Base-by-base conservation (phyloP, 257 asterid genomes). In the Plantago elongata region DNA sequence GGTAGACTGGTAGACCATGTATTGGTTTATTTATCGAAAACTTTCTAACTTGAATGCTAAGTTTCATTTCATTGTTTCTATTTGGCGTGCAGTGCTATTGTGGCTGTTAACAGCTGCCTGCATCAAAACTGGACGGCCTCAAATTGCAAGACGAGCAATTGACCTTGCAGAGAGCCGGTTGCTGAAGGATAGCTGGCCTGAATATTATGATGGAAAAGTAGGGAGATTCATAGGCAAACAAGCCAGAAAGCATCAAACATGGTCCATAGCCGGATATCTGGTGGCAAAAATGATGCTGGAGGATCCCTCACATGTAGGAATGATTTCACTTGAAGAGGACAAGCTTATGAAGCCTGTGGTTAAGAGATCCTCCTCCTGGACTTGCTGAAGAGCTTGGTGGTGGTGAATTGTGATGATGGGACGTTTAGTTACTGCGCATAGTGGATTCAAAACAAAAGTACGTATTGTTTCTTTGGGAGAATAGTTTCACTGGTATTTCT, bases 41-140 rank as follows among this genome's bases (percentile, higher is more conserved):
- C 22, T 4, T 11, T 4, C 2, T 9, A 52, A 18, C 14, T 13
- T 54, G 29, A 47, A 16, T 14, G n/a, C 52, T 4, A 34, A 42
- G 44, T 56, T 9, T 47, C 12, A 27, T 38, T 22, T 8, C 55
- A 30, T 43, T 45, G 37, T 67, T 66, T 68, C 67, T 67, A 42
- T 78, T 40, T 60, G 12, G 54, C 48, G 64, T 14, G 57, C 85
- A 87, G 95, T 87, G 67, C 90, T 87, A 30, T 61, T 87, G 42
- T 87, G 95, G 95, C 0, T 87, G 77, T 80, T 87, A 51, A 84
- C 93, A 60, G 95, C 95, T 27, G 95, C 95, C 12, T 87, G 93
- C 75, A 87, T 87, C 68, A 87, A 87, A 70, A 82, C 89, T 7
- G 95, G 95, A 22, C 84, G 95, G 40, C 92, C 93, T 5, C 95